phyloP scores from a whole-genome alignment of 2,329 filamentous ascomycete genomes.

The Xylaria sp. region DNA sequence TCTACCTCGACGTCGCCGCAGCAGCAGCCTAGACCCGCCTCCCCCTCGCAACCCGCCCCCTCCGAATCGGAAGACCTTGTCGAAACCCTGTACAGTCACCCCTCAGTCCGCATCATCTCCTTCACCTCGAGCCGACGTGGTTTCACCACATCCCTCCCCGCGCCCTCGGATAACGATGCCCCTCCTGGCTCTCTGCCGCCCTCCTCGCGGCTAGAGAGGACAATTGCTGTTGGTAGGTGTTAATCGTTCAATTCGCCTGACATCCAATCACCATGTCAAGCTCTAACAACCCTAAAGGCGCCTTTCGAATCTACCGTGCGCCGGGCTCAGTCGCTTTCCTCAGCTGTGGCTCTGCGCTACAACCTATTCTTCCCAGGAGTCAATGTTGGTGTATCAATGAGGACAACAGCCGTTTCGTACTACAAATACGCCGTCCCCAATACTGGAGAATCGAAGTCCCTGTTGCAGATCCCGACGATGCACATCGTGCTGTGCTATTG shows the following conservation, averaged over 20 bases:
- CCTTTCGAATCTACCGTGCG: conserved; percentile 85
- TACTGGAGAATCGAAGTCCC: conserved; percentile 94
- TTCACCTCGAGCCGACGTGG: conserved; percentile 54
- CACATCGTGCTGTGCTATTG: conserved; percentile 71
- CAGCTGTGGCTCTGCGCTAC: conserved; percentile 83
- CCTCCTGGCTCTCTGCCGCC: conserved; percentile 46
- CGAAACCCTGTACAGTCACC: conserved; percentile 79
- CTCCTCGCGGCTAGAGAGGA: conserved; percentile 55
- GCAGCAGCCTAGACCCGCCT: conserved; percentile 24
- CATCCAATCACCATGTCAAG: background rate
- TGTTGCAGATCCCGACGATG: conserved; percentile 70
- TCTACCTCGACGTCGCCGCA: conserved; percentile 46
- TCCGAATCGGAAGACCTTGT: conserved; percentile 54
- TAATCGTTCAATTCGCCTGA: background rate
- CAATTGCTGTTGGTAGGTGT: conserved; percentile 77
- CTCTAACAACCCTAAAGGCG: conserved; percentile 59
- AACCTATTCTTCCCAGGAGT: conserved; percentile 87
- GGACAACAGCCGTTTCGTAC: conserved; percentile 80
- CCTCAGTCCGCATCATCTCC: conserved; percentile 73
- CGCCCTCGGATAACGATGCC: conserved; percentile 43
- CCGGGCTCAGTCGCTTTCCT: conserved; percentile 88
- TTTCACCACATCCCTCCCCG: conserved; percentile 40
- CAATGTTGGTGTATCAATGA: conserved; percentile 95
- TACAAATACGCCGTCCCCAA: conserved; percentile 82
- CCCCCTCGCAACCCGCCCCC: conserved; percentile 4